A percentile compares a stretch with the other conserved stretches of the same genome.
Evolutionary conservation across 2,329 filamentous ascomycete species (phyloP).

Genomic region (Aspergillus floridensis): DNA sequence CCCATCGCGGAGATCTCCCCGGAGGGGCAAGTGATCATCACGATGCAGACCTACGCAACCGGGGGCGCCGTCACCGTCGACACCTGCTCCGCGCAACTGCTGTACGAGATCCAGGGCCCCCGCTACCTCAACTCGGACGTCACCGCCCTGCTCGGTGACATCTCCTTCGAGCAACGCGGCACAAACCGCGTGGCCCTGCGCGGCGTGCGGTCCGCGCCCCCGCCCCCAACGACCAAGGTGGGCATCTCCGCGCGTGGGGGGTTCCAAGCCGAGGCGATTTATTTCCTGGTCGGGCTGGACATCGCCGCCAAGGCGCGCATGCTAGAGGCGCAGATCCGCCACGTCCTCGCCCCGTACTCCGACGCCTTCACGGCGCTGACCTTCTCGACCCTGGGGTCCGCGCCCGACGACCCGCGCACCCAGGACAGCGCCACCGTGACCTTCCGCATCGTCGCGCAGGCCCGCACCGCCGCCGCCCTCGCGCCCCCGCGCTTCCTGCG

Average conservation of each 20-base stretch:
- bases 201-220: conserved; percentile 44
- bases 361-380: conserved; percentile 31
- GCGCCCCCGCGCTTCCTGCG: conserved; percentile 35
- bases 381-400: conserved; percentile 32
- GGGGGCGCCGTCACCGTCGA: conserved; percentile 48
- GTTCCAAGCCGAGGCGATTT: conserved; percentile 48
- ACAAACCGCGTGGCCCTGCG: conserved; percentile 51
- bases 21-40: conserved; percentile 43
- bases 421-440: conserved; percentile 46
- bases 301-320: conserved; percentile 48
- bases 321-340: conserved; percentile 47
- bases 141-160: conserved; percentile 50
- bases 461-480: conserved; percentile 38
- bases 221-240: conserved; percentile 52
- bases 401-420: conserved; percentile 32
- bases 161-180: conserved; percentile 53
- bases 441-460: conserved; percentile 48
- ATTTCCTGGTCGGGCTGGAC: conserved; percentile 47
- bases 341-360: conserved; percentile 33
- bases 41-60: conserved; percentile 41
- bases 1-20: conserved; percentile 47
- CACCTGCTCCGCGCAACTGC: conserved; percentile 52
- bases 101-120: conserved; percentile 56
- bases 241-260: conserved; percentile 48
- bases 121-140: conserved; percentile 60